Percentiles rank a stretch among this genome's conserved stretches.
phyloP scores from a whole-genome alignment of 2,329 filamentous ascomycete species.

The Trichoderma sp. region DNA sequence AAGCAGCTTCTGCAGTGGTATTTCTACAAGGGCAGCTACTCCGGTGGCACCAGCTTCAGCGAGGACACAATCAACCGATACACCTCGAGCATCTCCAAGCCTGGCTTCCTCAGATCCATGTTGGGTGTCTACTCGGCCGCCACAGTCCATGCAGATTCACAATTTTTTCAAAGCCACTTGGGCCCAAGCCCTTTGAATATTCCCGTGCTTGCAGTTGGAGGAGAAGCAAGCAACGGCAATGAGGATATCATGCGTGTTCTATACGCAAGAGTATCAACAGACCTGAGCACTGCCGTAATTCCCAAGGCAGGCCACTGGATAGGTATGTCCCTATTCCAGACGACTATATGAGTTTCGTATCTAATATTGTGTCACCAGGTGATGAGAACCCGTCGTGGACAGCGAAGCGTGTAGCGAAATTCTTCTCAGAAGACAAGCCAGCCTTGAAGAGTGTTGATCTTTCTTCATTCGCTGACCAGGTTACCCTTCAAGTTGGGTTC shows the following conservation, averaged over 20 bases:
- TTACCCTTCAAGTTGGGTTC: slow-evolving; percentile 9
- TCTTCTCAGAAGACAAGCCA: neutral
- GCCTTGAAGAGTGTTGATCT: neutral
- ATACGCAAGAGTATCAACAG: neutral
- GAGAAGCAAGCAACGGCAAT: slow-evolving; percentile 32
- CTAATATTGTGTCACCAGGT: neutral
- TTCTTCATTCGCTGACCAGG: neutral
- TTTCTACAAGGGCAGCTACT: slow-evolving; percentile 50
- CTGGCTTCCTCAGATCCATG: slow-evolving; percentile 48
- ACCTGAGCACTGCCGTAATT: neutral
- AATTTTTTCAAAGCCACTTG: slow-evolving; percentile 43
- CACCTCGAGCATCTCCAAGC: slow-evolving; percentile 47
- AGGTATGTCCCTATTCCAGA: neutral
- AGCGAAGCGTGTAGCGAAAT: neutral
- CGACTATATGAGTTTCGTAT: neutral
- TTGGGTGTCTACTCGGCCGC: slow-evolving; percentile 45
- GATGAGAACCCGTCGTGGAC: slow-evolving; percentile 12
- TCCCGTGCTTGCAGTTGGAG: slow-evolving; percentile 35
- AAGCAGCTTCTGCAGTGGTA: slow-evolving; percentile 51
- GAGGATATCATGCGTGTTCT: neutral
- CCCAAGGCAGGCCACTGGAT: slow-evolving; percentile 10
- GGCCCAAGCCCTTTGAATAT: slow-evolving; percentile 28
- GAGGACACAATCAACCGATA: slow-evolving; percentile 47
- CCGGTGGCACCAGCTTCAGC: slow-evolving; percentile 43
- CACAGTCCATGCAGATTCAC: neutral